These are phyloP conservation scores for Amphicarpaea edgeworthii DNA, from an alignment of 306 rosid genomes.

Conservation along the genomic window DNA sequence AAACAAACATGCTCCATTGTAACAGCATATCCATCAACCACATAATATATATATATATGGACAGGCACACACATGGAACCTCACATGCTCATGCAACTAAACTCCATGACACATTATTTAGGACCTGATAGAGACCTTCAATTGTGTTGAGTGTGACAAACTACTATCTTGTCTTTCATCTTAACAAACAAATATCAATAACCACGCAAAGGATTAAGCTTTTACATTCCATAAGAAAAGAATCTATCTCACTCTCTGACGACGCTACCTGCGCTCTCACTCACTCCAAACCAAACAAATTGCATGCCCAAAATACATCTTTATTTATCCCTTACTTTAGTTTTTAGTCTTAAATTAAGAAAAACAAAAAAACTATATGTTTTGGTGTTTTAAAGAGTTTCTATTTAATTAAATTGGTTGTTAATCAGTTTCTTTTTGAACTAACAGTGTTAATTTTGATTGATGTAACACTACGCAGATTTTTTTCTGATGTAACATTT, in stretches of 20 bases:
- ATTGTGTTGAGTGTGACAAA: slow-evolving; percentile 17
- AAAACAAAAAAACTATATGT: no score
- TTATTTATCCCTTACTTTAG: neutral
- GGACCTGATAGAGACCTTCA: neutral
- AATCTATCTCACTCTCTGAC: slow-evolving; percentile 46
- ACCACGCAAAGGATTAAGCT: slow-evolving; percentile 56
- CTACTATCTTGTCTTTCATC: slow-evolving; percentile 24
- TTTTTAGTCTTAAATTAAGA: neutral
- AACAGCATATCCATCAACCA: neutral
- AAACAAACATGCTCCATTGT: slow-evolving; percentile 2
- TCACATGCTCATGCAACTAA: slow-evolving; percentile 39
- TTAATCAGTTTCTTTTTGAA: no score
- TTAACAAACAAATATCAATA: neutral
- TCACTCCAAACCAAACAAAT: no score
- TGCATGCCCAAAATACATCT: neutral
- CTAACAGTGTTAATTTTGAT: no score
- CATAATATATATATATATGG: no score
- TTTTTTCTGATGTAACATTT: no score
- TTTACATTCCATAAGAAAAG: slow-evolving; percentile 51
- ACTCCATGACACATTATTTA: neutral
- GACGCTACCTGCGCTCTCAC: no score
- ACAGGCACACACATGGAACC: slow-evolving; percentile 21
- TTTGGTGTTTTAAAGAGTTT: no score
- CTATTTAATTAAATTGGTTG: no score
- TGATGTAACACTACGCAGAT: no score